Conservation (phyloP, 2,329 filamentous ascomycete species). For the Ceratocystis huliohia region DNA sequence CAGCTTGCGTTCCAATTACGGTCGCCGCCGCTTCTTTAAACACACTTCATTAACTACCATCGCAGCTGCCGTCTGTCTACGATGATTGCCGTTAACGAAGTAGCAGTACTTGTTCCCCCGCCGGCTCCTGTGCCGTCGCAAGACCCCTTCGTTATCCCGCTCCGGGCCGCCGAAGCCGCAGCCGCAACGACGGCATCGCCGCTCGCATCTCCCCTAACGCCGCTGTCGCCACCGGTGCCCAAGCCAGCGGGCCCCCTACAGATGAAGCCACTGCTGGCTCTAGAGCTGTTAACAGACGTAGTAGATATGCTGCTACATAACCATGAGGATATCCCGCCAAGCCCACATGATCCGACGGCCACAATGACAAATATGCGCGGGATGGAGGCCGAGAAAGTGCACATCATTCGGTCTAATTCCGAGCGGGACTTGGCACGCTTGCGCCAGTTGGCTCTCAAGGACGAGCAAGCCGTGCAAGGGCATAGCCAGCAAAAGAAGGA, state of each 20-base stretch:
- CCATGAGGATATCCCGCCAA: slow-evolving; percentile 68
- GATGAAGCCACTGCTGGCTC: slow-evolving; percentile 60
- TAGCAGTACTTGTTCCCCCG: slow-evolving; percentile 27
- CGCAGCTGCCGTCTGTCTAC: neutral
- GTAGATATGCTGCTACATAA: slow-evolving; percentile 58
- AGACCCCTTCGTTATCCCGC: slow-evolving; percentile 28
- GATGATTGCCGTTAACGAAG: slow-evolving; percentile 5
- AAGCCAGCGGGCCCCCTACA: slow-evolving; percentile 27
- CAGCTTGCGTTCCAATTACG: no score
- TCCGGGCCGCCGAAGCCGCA: slow-evolving; percentile 13
- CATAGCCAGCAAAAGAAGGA: slow-evolving; percentile 14
- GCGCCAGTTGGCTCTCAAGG: slow-evolving; percentile 31
- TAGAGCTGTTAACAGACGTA: slow-evolving; percentile 63
- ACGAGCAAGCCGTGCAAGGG: slow-evolving; percentile 23
- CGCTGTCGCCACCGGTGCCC: slow-evolving; percentile 25
- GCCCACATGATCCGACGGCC: slow-evolving; percentile 50
- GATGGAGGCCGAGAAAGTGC: slow-evolving; percentile 50
- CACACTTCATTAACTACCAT: neutral
- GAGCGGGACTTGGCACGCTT: slow-evolving; percentile 40
- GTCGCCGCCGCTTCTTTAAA: neutral
- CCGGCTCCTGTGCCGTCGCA: slow-evolving; percentile 34
- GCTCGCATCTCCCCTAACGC: slow-evolving; percentile 23
- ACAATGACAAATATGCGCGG: slow-evolving; percentile 54
- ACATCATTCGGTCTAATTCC: slow-evolving; percentile 45
- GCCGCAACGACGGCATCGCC: neutral